Evolutionary conservation across 2,329 filamentous ascomycete genomes (phyloP).

Genomic region (Dactylella cylindrospora): DNA sequence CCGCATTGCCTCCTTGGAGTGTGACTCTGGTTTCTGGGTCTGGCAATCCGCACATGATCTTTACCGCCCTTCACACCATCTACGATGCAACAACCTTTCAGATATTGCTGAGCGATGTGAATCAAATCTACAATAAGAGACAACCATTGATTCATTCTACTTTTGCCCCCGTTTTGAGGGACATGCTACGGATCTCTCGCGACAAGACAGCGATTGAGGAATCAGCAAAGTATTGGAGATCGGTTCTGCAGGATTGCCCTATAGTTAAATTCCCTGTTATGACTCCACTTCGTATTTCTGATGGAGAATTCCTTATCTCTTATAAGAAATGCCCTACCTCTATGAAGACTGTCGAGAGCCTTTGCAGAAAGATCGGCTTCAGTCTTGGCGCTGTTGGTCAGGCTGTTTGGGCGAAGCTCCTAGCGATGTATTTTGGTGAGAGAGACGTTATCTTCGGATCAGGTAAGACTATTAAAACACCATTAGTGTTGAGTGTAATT

Average conservation of each 20-base stretch:
- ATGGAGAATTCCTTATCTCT: constrained; percentile 22
- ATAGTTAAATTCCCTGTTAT: constrained; percentile 36
- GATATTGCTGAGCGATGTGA: constrained; percentile 64
- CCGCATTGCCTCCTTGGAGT: constrained; percentile 36
- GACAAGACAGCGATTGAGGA: constrained; percentile 14
- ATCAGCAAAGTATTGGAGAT: constrained; percentile 31
- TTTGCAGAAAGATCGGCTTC: constrained; percentile 62
- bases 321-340: constrained; percentile 33
- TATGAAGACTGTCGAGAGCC: constrained; percentile 45
- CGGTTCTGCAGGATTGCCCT: constrained; percentile 20
- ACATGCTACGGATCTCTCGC: constrained; percentile 29
- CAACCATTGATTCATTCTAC: constrained; percentile 26
- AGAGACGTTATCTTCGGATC: constrained; percentile 70
- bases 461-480: constrained; percentile 33
- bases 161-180: constrained; percentile 22
- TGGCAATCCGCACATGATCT: constrained; percentile 52
- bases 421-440: constrained; percentile 77
- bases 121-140: constrained; percentile 13
- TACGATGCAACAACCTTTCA: constrained; percentile 80
- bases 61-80: constrained; percentile 74
- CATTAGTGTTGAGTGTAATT: not conserved
- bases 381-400: constrained; percentile 76
- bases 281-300: constrained; percentile 21
- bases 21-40: constrained; percentile 13
- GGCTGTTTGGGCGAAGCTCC: constrained; percentile 73